phyloP scores from a whole-genome alignment of 225 moss, liverwort and hornwort genomes.

The Pleurozium schreberi region DNA sequence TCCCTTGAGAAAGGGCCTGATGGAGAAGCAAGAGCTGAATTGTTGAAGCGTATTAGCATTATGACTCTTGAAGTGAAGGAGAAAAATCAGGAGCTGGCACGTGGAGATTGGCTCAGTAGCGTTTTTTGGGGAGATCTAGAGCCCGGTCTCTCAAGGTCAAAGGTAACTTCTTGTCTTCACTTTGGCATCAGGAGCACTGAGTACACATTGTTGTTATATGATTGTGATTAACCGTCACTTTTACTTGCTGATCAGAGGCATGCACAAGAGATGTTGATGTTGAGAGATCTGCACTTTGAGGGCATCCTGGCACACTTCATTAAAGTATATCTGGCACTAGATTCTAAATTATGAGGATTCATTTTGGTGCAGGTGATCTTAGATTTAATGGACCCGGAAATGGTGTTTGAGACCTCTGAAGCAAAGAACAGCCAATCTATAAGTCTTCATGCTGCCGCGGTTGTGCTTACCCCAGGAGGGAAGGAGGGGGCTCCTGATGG shows the following conservation, averaged over 20 bases:
- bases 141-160: constrained; percentile 23
- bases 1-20: not conserved
- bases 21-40: constrained; percentile 26
- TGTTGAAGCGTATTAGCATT: constrained; percentile 41
- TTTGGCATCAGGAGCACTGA: not conserved
- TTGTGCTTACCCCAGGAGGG: constrained; percentile 58
- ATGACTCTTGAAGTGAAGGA: constrained; percentile 48
- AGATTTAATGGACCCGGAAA: constrained; percentile 85
- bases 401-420: constrained; percentile 89
- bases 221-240: not conserved
- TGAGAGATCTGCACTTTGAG: not conserved
- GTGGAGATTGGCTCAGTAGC: constrained; percentile 63
- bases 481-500: constrained; percentile 57
- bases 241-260: not conserved
- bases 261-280: not conserved
- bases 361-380: constrained; percentile 32
- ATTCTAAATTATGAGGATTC: not conserved
- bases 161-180: constrained; percentile 20
- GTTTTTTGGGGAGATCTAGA: constrained; percentile 48
- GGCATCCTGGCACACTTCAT: not conserved
- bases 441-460: constrained; percentile 77
- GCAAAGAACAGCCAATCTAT: constrained; percentile 44
- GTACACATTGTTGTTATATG: not conserved
- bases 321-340: not conserved
- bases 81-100: constrained; percentile 59